phyloP scores from a whole-genome alignment of 2,329 filamentous ascomycete species.

The Cytospora schulzeri region DNA sequence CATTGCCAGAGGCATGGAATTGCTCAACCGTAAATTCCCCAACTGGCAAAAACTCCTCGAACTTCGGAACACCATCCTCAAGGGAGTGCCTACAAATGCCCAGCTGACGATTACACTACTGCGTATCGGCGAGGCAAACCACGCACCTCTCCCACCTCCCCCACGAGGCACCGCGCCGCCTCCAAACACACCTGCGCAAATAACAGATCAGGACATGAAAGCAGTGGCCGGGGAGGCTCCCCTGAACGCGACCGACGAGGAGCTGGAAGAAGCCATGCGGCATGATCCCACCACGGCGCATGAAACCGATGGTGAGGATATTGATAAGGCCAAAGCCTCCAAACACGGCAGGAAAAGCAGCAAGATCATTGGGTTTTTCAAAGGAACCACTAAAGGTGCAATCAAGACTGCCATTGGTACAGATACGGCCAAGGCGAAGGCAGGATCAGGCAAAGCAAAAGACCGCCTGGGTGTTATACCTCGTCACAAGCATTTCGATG shows the following conservation, averaged over 20 bases:
- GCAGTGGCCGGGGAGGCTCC: conserved; percentile 49
- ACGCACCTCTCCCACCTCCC: conserved; percentile 71
- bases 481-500: conserved; percentile 50
- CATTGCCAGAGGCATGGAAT: conserved; percentile 59
- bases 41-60: conserved; percentile 77
- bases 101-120: conserved; percentile 81
- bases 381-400: conserved; percentile 67
- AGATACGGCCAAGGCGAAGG: conserved; percentile 70
- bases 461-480: conserved; percentile 72
- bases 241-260: conserved; percentile 63
- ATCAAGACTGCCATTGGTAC: conserved; percentile 73
- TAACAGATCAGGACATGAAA: conserved; percentile 53
- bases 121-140: conserved; percentile 79
- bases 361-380: conserved; percentile 66
- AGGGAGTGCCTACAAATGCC: conserved; percentile 82
- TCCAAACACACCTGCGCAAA: conserved; percentile 37
- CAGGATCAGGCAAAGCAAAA: conserved; percentile 62
- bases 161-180: conserved; percentile 42
- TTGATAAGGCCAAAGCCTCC: conserved; percentile 47
- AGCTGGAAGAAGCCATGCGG: conserved; percentile 65
- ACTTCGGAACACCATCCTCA: conserved; percentile 74
- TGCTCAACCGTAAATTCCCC: conserved; percentile 63
- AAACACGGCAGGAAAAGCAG: conserved; percentile 45
- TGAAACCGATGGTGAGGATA: conserved; percentile 45
- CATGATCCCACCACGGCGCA: conserved; percentile 43